Base-by-base conservation (phyloP, 1,284 basidiomycete species). In the Mycosarcoma maydis region DNA sequence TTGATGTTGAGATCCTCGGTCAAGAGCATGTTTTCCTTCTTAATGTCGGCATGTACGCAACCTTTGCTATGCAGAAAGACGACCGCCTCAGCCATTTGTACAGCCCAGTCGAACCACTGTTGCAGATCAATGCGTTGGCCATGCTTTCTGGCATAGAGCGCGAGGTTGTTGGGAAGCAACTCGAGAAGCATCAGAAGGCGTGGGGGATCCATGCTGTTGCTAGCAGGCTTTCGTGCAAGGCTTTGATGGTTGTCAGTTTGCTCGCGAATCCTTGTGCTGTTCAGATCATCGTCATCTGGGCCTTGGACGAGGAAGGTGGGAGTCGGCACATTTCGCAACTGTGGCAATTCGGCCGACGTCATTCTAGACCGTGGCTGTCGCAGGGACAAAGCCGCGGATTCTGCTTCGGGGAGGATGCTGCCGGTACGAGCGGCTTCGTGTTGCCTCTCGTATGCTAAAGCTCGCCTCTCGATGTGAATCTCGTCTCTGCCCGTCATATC, bases 21-120 rank as follows among this genome's bases (percentile, higher is more conserved):
- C 24, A 80, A 47, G 32, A 80, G 60, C 46, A 79, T 73, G 48
- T 81, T 81, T 43, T 81, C 77, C 48, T 75, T 72, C 56, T 81
- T 81, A 46, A 81, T 69, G 49, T 81, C 80, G 10, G 73, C 72
- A 37, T 81, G 80, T 5, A 79, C 69, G 36, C 75, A 78, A 10
- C 77, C 78, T 9, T 67, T 64, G 0, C 26, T 45, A 51, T 81
- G 80, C 3, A 80, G 64, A 52, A 76, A 81, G 37, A 56, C 62
- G 26, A 81, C 24, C 0, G 73, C 72, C 2, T 49, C 44, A 19
- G 70, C 40, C 37, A 81, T 73, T 43, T 81, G 58, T 5, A 48
- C 34, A 0, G 77, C 80, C 75, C 77, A 80, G n/a, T 37, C 42
- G 36, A 51, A 51, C 77, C 77, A 81, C 38, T 72, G 77, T 6